Evolutionary conservation across 2,329 filamentous ascomycete species (phyloP).

Genomic region (Xylaria sp.): DNA sequence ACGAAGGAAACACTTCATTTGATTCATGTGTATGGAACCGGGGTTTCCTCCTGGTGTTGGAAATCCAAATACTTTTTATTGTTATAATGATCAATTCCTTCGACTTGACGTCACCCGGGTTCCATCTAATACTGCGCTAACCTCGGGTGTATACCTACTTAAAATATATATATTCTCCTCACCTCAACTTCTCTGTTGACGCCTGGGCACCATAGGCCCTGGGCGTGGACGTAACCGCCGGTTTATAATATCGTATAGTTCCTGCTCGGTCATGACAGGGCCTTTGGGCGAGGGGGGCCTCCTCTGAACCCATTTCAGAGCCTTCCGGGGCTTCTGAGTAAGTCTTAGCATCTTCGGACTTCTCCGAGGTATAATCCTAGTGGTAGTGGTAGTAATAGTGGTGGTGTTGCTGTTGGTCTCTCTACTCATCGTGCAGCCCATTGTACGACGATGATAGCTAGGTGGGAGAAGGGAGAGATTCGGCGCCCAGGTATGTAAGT

Average conservation of each 20-base stretch:
- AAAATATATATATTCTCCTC: neutral
- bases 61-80: no score
- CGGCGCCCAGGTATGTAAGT: neutral
- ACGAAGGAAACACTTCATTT: no score
- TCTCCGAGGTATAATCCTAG: neutral
- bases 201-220: neutral
- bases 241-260: slow-evolving; percentile 7
- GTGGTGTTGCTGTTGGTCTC: neutral
- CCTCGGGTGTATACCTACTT: no score
- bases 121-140: no score
- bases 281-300: no score
- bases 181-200: neutral
- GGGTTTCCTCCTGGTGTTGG: no score
- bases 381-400: neutral
- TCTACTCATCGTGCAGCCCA: slow-evolving; percentile 30
- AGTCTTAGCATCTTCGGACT: neutral
- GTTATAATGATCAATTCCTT: no score
- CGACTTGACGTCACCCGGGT: no score
- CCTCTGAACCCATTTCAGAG: neutral
- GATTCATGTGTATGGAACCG: no score
- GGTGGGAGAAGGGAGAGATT: neutral
- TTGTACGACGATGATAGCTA: neutral
- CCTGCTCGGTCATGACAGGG: neutral
- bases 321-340: neutral
- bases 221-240: slow-evolving; percentile 7